Evolutionary conservation across 2,329 filamentous ascomycete genomes (phyloP).

Genomic region (Calonectria multiphialidica): DNA sequence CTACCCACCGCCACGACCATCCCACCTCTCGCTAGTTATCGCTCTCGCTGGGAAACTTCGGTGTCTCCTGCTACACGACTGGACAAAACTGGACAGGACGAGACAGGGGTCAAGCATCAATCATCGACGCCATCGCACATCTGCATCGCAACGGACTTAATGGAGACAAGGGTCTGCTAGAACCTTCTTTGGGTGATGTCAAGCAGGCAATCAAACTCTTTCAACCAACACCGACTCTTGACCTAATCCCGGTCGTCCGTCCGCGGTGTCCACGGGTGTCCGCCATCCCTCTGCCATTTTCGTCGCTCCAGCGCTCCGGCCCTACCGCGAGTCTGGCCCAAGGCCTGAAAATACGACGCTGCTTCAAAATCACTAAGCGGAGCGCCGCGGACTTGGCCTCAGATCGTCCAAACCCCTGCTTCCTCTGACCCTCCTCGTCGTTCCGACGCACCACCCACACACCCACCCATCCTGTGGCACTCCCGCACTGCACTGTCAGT

Average conservation of each 20-base stretch:
- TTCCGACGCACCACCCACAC: slow-evolving; percentile 7
- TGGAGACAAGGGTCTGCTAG: slow-evolving; percentile 17
- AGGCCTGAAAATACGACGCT: not conserved
- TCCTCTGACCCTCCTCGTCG: slow-evolving; percentile 6
- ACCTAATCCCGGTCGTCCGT: slow-evolving; percentile 6
- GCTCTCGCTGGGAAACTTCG: not conserved
- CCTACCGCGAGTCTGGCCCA: slow-evolving; percentile 1
- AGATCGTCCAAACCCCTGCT: slow-evolving; percentile 4
- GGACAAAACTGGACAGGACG: no score
- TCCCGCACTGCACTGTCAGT: not conserved
- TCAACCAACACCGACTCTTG: not conserved
- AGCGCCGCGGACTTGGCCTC: slow-evolving; percentile 1
- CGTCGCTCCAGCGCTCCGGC: not conserved
- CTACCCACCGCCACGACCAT: not conserved
- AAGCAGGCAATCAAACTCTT: slow-evolving; percentile 10
- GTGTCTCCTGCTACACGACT: not conserved
- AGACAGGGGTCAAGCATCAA: slow-evolving; percentile 5
- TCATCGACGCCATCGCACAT: slow-evolving; percentile 8
- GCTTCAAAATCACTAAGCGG: not conserved
- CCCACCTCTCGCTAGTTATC: not conserved
- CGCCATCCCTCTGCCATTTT: not conserved
- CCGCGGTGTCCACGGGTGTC: not conserved
- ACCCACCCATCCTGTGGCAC: not conserved
- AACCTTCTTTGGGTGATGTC: slow-evolving; percentile 18
- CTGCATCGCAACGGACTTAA: slow-evolving; percentile 5